Conservation (phyloP, 352 stramenopile genomes). For the Phytophthora pinifolia region DNA sequence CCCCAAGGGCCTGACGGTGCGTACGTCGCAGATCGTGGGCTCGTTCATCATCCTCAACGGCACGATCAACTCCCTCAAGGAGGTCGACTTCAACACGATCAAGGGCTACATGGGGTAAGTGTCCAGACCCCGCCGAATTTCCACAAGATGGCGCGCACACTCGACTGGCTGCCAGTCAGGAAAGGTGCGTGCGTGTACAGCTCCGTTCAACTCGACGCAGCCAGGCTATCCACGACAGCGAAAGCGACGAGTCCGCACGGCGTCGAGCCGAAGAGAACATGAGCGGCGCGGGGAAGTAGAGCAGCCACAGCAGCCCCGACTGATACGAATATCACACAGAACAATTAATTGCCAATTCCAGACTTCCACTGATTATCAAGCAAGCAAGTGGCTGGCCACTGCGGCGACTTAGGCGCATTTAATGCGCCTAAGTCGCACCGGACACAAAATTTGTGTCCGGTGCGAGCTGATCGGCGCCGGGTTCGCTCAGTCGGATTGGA, state of each 20-base stretch:
- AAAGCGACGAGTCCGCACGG: slow-evolving; percentile 17
- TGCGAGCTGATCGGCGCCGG: slow-evolving; percentile 6
- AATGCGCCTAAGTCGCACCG: too few species aligned
- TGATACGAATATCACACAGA: slow-evolving; percentile 33
- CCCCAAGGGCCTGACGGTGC: slow-evolving; percentile 87
- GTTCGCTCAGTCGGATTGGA: slow-evolving; percentile 11
- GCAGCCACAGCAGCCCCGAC: slow-evolving; percentile 21
- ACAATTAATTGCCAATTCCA: slow-evolving; percentile 19
- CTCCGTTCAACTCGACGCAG: slow-evolving; percentile 28
- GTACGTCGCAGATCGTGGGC: slow-evolving; percentile 91
- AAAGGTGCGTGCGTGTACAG: slow-evolving; percentile 29
- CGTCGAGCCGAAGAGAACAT: slow-evolving; percentile 24
- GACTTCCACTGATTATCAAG: slow-evolving; percentile 12
- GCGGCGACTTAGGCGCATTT: too few species aligned
- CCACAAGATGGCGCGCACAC: slow-evolving; percentile 19
- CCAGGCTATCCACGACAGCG: slow-evolving; percentile 18
- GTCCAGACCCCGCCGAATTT: slow-evolving; percentile 6
- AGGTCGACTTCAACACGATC: slow-evolving; percentile 63
- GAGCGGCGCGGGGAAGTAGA: slow-evolving; percentile 27
- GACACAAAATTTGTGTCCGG: too few species aligned
- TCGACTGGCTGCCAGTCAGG: slow-evolving; percentile 7
- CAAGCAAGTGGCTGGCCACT: slow-evolving; percentile 10
- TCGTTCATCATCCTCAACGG: slow-evolving; percentile 95
- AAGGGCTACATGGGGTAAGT: slow-evolving; percentile 42
- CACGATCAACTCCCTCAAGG: slow-evolving; percentile 91